Base-by-base conservation (phyloP, 2,329 filamentous ascomycete species). In the Trichoderma sp. region DNA sequence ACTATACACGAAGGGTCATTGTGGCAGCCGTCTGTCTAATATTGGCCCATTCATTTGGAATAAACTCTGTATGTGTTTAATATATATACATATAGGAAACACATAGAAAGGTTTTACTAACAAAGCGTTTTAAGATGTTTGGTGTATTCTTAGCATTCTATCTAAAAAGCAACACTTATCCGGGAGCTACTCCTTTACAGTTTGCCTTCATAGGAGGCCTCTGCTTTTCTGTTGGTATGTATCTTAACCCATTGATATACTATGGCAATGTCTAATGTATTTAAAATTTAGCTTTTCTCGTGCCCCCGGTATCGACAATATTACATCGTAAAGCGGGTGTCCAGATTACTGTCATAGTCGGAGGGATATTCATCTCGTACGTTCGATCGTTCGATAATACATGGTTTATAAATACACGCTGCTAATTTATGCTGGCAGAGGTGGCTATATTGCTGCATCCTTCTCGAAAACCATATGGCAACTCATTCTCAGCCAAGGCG, bases 171-270 rank as follows among this genome's bases (percentile, higher is more conserved):
- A 85, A 91, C 69, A 86, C 88, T 24, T 95, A 93, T 78, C 88
- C 91, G 0, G 90, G 89, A 16, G 89, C 93, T 2, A 91, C 89
- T 0, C 84, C 89, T 2, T 87, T 95, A 3, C 88, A 91, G 6
- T 95, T 92, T 83, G 94, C 94, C 45, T 95, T 96, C 81, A 88
- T 96, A 18, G 94, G 94, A 35, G 79, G 78, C 4, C 77, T 85
- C 4, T 84, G 83, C 78, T 77, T 82, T 35, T 73, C 38, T 78
- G 77, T 71, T 78, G 81, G 76, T 82, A 94, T 7, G 85, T 93
- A 38, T 93, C 93, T 0, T 94, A 0, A 38, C 94, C n/a, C 6
- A 3, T 63, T 8, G 12, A 1, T 91, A 90, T 7, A 94, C 92
- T 88, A 87, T 91, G 1, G 82, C 85, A 11, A 7, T 1, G 14